phyloP scores from a whole-genome alignment of 768 basidiomycete species.

The Auricularia sp. region DNA sequence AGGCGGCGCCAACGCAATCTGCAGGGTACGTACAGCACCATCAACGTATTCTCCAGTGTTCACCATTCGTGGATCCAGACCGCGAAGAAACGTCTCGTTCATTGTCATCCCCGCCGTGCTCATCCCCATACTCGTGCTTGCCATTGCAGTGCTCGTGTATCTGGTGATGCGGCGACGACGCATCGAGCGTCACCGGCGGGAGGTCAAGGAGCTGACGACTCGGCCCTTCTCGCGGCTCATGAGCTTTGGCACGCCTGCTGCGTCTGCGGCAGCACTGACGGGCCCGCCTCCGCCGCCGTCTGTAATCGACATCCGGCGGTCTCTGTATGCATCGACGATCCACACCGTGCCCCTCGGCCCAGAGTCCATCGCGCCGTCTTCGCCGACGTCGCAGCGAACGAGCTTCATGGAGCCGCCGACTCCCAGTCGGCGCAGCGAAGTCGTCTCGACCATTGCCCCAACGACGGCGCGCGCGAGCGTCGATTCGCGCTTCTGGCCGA shows the following conservation, averaged over 20 bases:
- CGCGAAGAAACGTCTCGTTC: neutral
- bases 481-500: neutral
- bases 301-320: neutral
- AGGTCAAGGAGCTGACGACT: slow-evolving; percentile 1
- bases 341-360: neutral
- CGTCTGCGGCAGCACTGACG: neutral
- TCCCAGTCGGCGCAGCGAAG: neutral
- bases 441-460: neutral
- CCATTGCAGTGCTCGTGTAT: neutral
- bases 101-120: neutral
- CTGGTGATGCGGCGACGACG: neutral
- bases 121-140: neutral
- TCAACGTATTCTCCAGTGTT: no score
- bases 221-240: neutral
- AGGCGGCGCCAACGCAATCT: no score
- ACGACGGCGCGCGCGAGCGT: neutral
- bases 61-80: no score
- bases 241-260: neutral
- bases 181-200: neutral
- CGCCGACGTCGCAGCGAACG: neutral
- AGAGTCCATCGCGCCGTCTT: neutral
- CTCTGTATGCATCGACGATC: neutral
- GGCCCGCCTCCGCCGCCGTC: neutral
- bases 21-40: no score
- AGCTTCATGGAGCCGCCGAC: neutral